phyloP scores from a whole-genome alignment of 176 grass and related monocot genomes.

The Aegilops bicornis region DNA sequence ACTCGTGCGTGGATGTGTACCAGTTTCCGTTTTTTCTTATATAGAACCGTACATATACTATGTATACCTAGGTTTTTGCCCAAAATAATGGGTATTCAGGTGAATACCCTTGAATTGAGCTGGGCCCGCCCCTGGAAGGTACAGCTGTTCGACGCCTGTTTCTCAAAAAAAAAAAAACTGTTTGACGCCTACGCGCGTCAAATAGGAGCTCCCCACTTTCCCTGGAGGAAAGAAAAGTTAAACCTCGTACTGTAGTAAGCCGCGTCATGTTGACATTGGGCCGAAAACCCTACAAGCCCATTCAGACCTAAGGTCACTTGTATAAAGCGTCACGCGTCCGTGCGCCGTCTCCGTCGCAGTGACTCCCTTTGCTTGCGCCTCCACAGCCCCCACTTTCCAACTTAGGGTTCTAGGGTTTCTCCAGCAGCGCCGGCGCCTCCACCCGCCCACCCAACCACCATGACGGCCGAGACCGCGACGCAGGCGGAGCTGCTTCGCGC shows the following conservation, averaged over 20 bases:
- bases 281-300: neutral
- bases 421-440: slow-evolving; percentile 2
- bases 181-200: too few relatives aligned
- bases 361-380: neutral
- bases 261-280: neutral
- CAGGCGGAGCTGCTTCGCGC: slow-evolving; percentile 64
- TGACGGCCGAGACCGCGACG: slow-evolving; percentile 60
- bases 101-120: too few relatives aligned
- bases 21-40: too few relatives aligned
- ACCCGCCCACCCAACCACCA: slow-evolving; percentile 21
- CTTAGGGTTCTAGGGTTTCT: slow-evolving; percentile 52
- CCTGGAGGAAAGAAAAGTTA: too few relatives aligned
- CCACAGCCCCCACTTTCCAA: neutral
- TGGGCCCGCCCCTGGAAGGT: too few relatives aligned
- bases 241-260: neutral
- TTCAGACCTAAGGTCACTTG: neutral
- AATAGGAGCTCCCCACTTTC: too few relatives aligned
- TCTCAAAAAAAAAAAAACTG: too few relatives aligned
- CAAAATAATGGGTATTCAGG: too few relatives aligned
- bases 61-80: too few relatives aligned
- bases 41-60: too few relatives aligned
- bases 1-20: too few relatives aligned
- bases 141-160: too few relatives aligned
- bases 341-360: neutral
- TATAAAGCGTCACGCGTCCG: neutral